A percentile compares a stretch with the other conserved stretches of the same genome.
Evolutionary conservation across 805 yeast genomes (phyloP).

Genomic region (Danielia oregonensis): DNA sequence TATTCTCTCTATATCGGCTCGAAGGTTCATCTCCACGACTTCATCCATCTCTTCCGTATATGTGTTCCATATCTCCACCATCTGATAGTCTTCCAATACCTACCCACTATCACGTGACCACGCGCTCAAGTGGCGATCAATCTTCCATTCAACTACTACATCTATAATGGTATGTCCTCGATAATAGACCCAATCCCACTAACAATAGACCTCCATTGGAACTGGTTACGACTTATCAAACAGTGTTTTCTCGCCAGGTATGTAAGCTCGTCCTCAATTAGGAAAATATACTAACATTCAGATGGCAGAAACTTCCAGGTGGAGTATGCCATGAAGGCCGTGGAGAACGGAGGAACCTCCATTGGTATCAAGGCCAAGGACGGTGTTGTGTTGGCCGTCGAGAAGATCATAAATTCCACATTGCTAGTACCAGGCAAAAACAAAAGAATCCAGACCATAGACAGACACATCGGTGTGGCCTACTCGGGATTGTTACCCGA

Average conservation of each 20-base stretch:
- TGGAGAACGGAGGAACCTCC: constrained; percentile 95
- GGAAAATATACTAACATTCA: constrained; percentile 39
- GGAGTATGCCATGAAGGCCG: constrained; percentile 96
- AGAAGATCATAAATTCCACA: constrained; percentile 83
- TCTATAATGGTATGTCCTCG: constrained; percentile 9
- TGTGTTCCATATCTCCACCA: too few relatives aligned
- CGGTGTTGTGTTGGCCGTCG: constrained; percentile 97
- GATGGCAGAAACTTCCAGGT: constrained; percentile 97
- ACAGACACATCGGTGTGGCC: constrained; percentile 89
- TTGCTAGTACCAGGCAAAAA: constrained; percentile 85
- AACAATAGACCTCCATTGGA: constrained; percentile 82
- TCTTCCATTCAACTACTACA: constrained; percentile 2
- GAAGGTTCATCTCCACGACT: too few relatives aligned
- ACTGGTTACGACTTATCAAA: constrained; percentile 98
- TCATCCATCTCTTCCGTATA: too few relatives aligned
- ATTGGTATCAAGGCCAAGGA: constrained; percentile 89
- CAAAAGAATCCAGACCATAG: constrained; percentile 88
- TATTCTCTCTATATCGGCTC: too few relatives aligned
- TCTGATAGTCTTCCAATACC: too few relatives aligned
- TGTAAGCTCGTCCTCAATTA: too few relatives aligned
- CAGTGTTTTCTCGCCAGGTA: constrained; percentile 84
- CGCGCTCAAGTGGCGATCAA: constrained; percentile 6
- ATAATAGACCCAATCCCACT: background rate
- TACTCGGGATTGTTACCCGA: constrained; percentile 96
- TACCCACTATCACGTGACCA: constrained; percentile 10